A percentile compares a stretch with the other conserved stretches of the same genome.
These are phyloP conservation scores for Penicillium herquei DNA, from an alignment of 495 filamentous ascomycete species.

Conservation along the genomic window DNA sequence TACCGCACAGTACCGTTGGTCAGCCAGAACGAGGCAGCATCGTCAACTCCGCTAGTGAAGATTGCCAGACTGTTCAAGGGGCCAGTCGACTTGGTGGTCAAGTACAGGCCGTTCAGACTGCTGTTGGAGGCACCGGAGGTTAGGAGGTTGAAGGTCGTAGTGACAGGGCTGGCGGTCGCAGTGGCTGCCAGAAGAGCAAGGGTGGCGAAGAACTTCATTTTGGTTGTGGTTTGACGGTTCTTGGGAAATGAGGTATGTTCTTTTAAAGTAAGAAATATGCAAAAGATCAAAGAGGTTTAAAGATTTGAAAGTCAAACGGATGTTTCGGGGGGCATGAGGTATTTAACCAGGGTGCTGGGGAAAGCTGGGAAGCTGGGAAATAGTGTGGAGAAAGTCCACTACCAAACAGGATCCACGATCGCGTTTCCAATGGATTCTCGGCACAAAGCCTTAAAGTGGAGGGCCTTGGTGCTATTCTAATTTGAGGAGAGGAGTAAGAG, in stretches of 20 bases:
- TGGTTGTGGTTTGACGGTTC: constrained; percentile 2
- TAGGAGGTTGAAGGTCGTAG: constrained; percentile 20
- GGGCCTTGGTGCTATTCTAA: no score
- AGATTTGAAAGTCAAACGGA: not conserved
- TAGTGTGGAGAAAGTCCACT: constrained; percentile 8
- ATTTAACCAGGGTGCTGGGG: not conserved
- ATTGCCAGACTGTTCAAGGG: constrained; percentile 23
- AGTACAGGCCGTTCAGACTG: constrained; percentile 16
- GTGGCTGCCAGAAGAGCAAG: constrained; percentile 18
- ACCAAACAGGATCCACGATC: constrained; percentile 5
- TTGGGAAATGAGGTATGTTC: not conserved
- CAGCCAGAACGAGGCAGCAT: constrained; percentile 17
- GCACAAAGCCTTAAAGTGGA: no score
- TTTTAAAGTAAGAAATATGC: not conserved
- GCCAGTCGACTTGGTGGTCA: constrained; percentile 12
- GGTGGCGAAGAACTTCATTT: constrained; percentile 22
- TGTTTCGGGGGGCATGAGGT: not conserved
- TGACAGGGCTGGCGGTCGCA: constrained; percentile 7
- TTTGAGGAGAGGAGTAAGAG: no score
- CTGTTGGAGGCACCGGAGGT: constrained; percentile 16
- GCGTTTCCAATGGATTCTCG: not conserved
- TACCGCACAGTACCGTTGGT: constrained; percentile 17
- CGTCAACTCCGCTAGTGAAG: constrained; percentile 7
- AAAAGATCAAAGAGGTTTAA: not conserved
- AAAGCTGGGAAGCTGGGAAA: constrained; percentile 3